Percentiles rank a stretch among this genome's conserved stretches.
phyloP scores from a whole-genome alignment of 1,139 yeast genomes.

The Yamadazyma dendronema region DNA sequence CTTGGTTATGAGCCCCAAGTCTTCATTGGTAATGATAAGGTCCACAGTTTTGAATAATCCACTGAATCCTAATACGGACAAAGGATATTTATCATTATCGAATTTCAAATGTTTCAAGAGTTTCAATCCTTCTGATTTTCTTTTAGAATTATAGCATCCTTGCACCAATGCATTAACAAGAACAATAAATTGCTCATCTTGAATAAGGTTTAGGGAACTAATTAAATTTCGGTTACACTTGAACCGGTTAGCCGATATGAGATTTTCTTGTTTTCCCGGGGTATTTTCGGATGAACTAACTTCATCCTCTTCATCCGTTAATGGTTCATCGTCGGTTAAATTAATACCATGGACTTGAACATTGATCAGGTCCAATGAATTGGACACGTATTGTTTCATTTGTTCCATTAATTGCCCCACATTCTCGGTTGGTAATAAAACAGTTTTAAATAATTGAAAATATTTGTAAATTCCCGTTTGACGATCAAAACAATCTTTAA shows the following conservation, averaged over 20 bases:
- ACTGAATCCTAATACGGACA: slow-evolving; percentile 34
- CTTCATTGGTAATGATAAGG: slow-evolving; percentile 21
- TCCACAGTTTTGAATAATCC: slow-evolving; percentile 28
- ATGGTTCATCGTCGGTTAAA: slow-evolving; percentile 29
- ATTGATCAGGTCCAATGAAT: slow-evolving; percentile 22
- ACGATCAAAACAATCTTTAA: slow-evolving; percentile 9
- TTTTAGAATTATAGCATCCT: slow-evolving; percentile 22
- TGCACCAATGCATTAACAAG: slow-evolving; percentile 28
- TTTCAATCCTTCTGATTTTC: slow-evolving; percentile 19
- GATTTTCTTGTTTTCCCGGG: slow-evolving; percentile 7
- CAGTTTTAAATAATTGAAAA: slow-evolving; percentile 29
- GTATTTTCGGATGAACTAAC: background rate
- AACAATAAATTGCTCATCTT: slow-evolving; percentile 35
- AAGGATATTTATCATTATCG: slow-evolving; percentile 13
- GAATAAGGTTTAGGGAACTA: slow-evolving; percentile 31
- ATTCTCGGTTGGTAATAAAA: slow-evolving; percentile 25
- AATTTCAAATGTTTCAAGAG: slow-evolving; percentile 28
- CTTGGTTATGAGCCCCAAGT: slow-evolving; percentile 5
- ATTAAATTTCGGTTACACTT: too few relatives aligned
- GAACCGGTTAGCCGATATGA: too few relatives aligned
- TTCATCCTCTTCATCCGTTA: slow-evolving; percentile 19
- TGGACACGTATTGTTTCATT: slow-evolving; percentile 20
- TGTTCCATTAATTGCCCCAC: slow-evolving; percentile 21
- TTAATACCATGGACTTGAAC: slow-evolving; percentile 25
- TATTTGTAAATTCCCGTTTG: slow-evolving; percentile 18